phyloP scores from a whole-genome alignment of 78 protist genomes.

The Isochrysis galbana region DNA sequence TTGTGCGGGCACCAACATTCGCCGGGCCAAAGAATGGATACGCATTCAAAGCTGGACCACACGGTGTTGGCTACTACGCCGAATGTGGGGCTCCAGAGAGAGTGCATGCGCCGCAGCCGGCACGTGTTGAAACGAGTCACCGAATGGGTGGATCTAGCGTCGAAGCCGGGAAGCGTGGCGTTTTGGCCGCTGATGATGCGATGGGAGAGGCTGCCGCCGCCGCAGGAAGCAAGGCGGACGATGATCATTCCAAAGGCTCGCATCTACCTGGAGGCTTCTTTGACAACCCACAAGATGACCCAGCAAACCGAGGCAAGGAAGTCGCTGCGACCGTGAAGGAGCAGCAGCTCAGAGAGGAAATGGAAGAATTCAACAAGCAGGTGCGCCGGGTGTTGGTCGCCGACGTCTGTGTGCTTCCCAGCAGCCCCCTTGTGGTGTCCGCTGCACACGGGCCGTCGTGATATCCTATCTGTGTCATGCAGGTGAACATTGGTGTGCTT shows the following conservation, averaged over 20 bases:
- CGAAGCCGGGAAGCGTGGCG: background rate
- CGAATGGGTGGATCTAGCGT: background rate
- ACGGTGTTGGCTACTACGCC: background rate
- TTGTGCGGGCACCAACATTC: background rate
- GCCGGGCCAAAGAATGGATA: background rate
- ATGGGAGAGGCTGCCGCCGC: background rate
- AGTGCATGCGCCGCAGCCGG: background rate
- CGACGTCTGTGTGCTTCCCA: no score
- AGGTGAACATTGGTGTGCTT: no score
- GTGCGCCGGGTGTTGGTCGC: background rate
- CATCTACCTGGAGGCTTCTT: background rate
- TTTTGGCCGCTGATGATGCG: background rate
- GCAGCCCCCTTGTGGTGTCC: no score
- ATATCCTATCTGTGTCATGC: no score
- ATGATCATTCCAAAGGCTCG: no score
- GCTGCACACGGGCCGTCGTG: no score
- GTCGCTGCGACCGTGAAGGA: background rate
- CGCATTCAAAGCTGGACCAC: background rate
- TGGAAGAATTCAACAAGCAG: background rate
- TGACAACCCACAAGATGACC: constrained; percentile 2
- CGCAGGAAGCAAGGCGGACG: background rate
- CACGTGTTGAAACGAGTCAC: background rate
- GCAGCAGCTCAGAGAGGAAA: background rate
- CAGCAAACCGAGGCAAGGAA: background rate
- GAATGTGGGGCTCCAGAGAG: background rate